A percentile compares a stretch with the other conserved stretches of the same genome.
Conservation (phyloP, 2,329 filamentous ascomycete genomes). For the Alternaria triticimaculans region DNA sequence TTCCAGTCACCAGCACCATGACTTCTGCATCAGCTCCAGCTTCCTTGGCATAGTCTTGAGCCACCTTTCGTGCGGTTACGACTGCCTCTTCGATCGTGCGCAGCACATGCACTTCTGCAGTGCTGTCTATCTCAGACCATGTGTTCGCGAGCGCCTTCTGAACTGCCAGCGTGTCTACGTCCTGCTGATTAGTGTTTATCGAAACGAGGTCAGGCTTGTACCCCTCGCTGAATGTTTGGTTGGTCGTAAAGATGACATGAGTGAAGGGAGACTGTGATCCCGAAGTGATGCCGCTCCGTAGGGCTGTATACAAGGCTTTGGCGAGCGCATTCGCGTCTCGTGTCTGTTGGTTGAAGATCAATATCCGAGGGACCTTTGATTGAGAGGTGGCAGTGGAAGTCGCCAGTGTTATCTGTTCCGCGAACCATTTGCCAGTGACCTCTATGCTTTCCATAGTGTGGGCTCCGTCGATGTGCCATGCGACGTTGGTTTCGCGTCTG, state of each 20-base stretch:
- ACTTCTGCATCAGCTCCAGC: conserved; percentile 52
- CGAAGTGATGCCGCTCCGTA: conserved; percentile 48
- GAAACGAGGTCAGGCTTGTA: conserved; percentile 69
- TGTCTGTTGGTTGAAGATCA: conserved; percentile 95
- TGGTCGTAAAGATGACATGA: conserved; percentile 81
- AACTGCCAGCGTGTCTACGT: conserved; percentile 66
- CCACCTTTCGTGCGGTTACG: conserved; percentile 57
- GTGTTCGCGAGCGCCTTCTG: conserved; percentile 70
- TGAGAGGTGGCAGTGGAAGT: conserved; percentile 37
- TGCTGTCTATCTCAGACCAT: conserved; percentile 58
- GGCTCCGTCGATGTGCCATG: conserved; percentile 86
- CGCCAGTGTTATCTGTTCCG: conserved; percentile 49
- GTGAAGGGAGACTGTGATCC: conserved; percentile 62
- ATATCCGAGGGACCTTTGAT: conserved; percentile 55
- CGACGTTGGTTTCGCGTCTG: conserved; percentile 60
- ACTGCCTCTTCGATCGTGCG: conserved; percentile 75
- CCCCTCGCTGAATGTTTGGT: conserved; percentile 70
- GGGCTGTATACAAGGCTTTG: conserved; percentile 64
- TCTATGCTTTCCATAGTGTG: conserved; percentile 86
- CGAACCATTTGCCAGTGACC: conserved; percentile 80
- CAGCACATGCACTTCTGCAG: conserved; percentile 61
- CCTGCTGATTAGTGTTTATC: conserved; percentile 64
- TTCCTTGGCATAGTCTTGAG: conserved; percentile 34
- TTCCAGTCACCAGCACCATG: conserved; percentile 79
- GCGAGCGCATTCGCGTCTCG: conserved; percentile 75